phyloP scores from a whole-genome alignment of 176 grass and related monocot genomes.

The Oryza brachyantha region DNA sequence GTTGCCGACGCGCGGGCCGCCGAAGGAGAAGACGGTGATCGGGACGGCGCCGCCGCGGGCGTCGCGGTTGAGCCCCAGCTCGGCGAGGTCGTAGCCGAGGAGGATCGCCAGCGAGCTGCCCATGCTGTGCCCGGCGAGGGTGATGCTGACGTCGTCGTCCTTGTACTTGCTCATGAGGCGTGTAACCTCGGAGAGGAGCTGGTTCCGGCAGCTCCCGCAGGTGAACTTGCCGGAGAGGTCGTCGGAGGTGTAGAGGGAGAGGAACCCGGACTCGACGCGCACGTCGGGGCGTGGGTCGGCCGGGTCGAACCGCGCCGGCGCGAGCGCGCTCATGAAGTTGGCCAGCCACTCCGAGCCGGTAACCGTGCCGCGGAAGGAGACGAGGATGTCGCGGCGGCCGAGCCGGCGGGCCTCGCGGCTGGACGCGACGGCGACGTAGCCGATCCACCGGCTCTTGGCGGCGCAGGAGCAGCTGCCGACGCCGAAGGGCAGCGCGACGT shows the following conservation, averaged over 20 bases:
- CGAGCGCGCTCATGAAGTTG: constrained; percentile 68
- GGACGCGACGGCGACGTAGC: constrained; percentile 61
- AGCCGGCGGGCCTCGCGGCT: constrained; percentile 21
- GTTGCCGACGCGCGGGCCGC: constrained; percentile 67
- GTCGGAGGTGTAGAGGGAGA: constrained; percentile 78
- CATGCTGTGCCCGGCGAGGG: constrained; percentile 81
- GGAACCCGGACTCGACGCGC: constrained; percentile 61
- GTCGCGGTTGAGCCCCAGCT: constrained; percentile 49
- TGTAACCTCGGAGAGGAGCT: constrained; percentile 56
- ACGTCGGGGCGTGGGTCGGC: constrained; percentile 51
- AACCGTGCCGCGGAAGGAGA: constrained; percentile 70
- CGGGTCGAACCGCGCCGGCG: constrained; percentile 56
- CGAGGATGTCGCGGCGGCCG: constrained; percentile 59
- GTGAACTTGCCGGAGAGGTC: constrained; percentile 47
- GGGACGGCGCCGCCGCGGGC: constrained; percentile 22
- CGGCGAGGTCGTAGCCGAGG: constrained; percentile 73
- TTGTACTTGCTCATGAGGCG: constrained; percentile 38
- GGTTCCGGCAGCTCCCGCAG: constrained; percentile 57
- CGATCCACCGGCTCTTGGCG: constrained; percentile 64
- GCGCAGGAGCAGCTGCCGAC: background rate
- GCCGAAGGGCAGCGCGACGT: constrained; percentile 33
- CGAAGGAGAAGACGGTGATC: constrained; percentile 75
- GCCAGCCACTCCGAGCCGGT: constrained; percentile 61
- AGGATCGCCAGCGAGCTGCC: constrained; percentile 73
- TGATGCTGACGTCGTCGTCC: constrained; percentile 57